Base-by-base conservation (phyloP, 371 early-diverging fungal species). In the Phascolomyces articulosus region DNA sequence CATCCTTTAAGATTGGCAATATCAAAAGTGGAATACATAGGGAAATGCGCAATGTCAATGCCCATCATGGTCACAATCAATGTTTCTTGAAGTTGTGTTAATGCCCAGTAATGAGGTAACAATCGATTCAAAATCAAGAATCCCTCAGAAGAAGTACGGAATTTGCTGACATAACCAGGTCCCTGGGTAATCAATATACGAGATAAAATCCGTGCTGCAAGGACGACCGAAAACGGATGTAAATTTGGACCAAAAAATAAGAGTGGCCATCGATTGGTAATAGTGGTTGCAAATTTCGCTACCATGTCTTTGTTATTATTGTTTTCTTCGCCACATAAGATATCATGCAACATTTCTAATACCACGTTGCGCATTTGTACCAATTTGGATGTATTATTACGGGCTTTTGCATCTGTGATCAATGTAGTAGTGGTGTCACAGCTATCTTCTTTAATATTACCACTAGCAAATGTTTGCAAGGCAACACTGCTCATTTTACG, bases 221-320 rank as follows among this genome's bases (percentile, higher is more conserved):
- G 72, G 11, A 90, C 80, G 0, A 90, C 87, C 6, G 90, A 84
- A 31, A 74, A 83, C 0, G 85, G 78, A 49, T 93, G 85, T 4
- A 83, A 57, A 10, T 81, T 65, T 3, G 79, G 79, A 11, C 82
- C 80, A 71, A 90, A 82, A 54, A 91, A 91, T 4, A 91, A 75
- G 20, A 91, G 63, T 2, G 90, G 78, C 93, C 93, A 93, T 64
- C 87, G 84, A 72, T 84, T 88, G 27, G 91, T 89, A 31, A 91
- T 85, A 0, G 86, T 86, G 1, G 71, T 63, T 3, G 88, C 71
- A 67, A 91, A 88, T 56, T 86, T 84, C 65, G 72, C 69, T 9
- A 84, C 82, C 57, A 77, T 73, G 13, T 76, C 80, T 13, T 67
- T 69, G 47, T 82, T 72, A 10, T 51, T n/a, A 13, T 75, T 68